phyloP scores from a whole-genome alignment of 345 rosid genomes.

The Populus euphratica region DNA sequence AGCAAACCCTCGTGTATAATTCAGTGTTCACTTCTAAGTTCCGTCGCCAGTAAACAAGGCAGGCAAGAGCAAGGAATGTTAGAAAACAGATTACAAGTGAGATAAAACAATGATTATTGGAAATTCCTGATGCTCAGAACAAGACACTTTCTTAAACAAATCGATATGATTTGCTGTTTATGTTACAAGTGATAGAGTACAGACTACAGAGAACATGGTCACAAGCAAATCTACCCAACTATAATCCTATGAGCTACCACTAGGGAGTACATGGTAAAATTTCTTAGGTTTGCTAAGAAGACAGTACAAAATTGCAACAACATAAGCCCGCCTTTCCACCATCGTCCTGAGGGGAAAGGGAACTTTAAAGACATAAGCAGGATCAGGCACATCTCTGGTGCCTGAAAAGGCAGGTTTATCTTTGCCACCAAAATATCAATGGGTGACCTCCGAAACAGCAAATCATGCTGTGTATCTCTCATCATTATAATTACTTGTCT shows the following conservation, averaged over 20 bases:
- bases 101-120: not conserved
- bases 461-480: slow-evolving; percentile 1
- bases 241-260: slow-evolving; percentile 14
- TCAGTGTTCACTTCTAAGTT: too few relatives aligned
- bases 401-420: not conserved
- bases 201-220: slow-evolving; percentile 3
- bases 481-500: slow-evolving; percentile 18
- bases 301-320: slow-evolving; percentile 41
- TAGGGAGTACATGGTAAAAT: not conserved
- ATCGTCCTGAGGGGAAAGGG: not conserved
- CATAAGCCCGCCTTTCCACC: slow-evolving; percentile 5
- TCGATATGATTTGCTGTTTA: slow-evolving; percentile 17
- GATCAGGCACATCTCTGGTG: not conserved
- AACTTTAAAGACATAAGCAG: not conserved
- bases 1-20: not conserved
- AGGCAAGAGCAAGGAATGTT: not conserved
- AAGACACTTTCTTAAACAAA: slow-evolving; percentile 1
- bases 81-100: not conserved
- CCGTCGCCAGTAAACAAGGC: not conserved
- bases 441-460: slow-evolving; percentile 1
- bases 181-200: slow-evolving; percentile 27
- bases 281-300: slow-evolving; percentile 6
- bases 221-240: slow-evolving; percentile 8
- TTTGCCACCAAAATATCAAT: slow-evolving; percentile 2
- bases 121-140: not conserved